Base-by-base conservation (phyloP, 2,329 filamentous ascomycete genomes). In the Cyclaneusma minus region DNA sequence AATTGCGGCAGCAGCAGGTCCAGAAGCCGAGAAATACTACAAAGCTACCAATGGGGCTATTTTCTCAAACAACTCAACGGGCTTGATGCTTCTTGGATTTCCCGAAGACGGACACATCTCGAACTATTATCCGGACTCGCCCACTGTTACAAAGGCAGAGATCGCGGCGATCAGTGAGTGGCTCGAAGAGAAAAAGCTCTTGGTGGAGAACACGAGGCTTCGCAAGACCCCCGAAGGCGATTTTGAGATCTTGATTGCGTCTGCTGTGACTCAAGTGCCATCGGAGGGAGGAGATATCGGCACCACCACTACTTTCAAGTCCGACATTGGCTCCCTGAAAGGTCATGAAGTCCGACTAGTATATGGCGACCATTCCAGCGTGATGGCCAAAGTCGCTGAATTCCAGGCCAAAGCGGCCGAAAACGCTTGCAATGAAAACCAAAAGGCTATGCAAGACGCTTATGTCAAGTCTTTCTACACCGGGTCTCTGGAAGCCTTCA, bases 111-210 rank as follows among this genome's bases (percentile, higher is more conserved):
- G 78, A 16, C 78, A 87, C 49, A 64, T 84, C 64, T 82, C 77
- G 3, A 79, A 75, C 2, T 89, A 87, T 50, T 89, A 87, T 48
- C 81, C 80, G 1, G 67, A 81, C 35, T 84, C 78, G 4, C 61
- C 74, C 6, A 56, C 60, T 22, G 84, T 89, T 43, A 81, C 72
- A 20, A 71, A 83, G 51, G 59, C 63, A 17, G 81, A 87, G 47
- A 83, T 89, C 30, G 65, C 65, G 22, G 68, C 68, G 11, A 62
- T 87, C 26, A 72, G 75, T n/a, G 62, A 67, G 29, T 79, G 77
- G 54, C 68, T 82, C 60, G 75, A 73, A 44, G 62, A 69, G 44
- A 79, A 79, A 48, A 66, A 68, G 4, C 56, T 85, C 9, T 61
- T 83, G 8, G 42, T 63, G 8, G 81, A 87, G 48, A 87, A 89